A percentile compares a stretch with the other conserved stretches of the same genome.
phyloP scores from a whole-genome alignment of 441 rosid species.

The Biscutella laevigata region DNA sequence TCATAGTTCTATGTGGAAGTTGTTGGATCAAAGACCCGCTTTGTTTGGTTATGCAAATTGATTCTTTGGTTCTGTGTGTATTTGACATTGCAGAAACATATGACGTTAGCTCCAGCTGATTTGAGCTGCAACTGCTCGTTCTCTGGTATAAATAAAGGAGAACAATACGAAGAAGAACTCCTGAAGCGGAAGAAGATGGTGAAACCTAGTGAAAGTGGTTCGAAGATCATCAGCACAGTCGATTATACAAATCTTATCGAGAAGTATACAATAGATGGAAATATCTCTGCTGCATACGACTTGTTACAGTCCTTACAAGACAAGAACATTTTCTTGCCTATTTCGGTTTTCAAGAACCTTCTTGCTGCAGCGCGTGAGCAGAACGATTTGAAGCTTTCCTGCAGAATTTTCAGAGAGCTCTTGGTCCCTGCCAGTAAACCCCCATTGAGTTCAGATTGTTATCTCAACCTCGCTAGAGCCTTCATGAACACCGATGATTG shows the following conservation, averaged over 20 bases:
- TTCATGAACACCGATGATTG: slow-evolving; percentile 36
- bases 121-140: slow-evolving; percentile 25
- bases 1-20: not conserved
- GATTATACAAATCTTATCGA: slow-evolving; percentile 24
- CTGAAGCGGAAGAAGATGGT: slow-evolving; percentile 33
- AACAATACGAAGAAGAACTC: slow-evolving; percentile 20
- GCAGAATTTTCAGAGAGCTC: slow-evolving; percentile 43
- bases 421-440: slow-evolving; percentile 29
- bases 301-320: slow-evolving; percentile 37
- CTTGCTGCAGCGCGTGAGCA: slow-evolving; percentile 25
- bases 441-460: slow-evolving; percentile 41
- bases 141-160: slow-evolving; percentile 27
- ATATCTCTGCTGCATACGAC: slow-evolving; percentile 36
- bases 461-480: slow-evolving; percentile 49
- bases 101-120: slow-evolving; percentile 32
- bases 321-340: slow-evolving; percentile 32
- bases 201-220: slow-evolving; percentile 10
- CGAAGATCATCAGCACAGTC: slow-evolving; percentile 23
- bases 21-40: not conserved
- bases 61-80: not conserved
- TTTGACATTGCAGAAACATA: slow-evolving; percentile 42
- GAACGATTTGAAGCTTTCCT: slow-evolving; percentile 36
- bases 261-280: slow-evolving; percentile 42
- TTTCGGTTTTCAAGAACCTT: slow-evolving; percentile 25
- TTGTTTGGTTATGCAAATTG: not conserved